Percentiles rank a stretch among this genome's conserved stretches.
Evolutionary conservation across 768 basidiomycete species (phyloP).

Genomic region (Heimioporus sp.): DNA sequence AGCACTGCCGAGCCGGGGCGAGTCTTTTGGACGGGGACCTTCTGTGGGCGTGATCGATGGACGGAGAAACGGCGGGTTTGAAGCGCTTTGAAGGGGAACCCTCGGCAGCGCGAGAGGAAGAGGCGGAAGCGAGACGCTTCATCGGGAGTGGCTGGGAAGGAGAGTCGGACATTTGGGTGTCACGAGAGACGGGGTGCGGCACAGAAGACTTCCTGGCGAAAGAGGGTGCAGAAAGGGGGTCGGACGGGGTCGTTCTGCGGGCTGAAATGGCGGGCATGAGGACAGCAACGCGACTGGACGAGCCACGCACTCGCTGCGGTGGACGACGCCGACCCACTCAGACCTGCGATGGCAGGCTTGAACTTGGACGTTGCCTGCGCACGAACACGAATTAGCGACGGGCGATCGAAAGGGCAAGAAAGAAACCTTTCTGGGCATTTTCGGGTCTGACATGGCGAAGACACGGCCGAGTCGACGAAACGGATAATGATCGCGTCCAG

Average conservation of each 20-base stretch:
- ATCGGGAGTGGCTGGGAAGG: constrained; percentile 14
- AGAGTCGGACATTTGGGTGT: constrained; percentile 13
- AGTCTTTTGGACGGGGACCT: constrained; percentile 7
- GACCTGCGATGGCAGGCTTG: constrained; percentile 38
- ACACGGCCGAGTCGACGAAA: constrained; percentile 1
- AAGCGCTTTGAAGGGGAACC: constrained; percentile 32
- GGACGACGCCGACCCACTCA: not conserved
- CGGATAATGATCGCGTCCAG: constrained; percentile 12
- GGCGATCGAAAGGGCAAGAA: no score
- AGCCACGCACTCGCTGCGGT: constrained; percentile 12
- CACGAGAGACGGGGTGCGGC: constrained; percentile 5
- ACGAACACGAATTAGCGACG: not conserved
- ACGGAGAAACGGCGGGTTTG: constrained; percentile 15
- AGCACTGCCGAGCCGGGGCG: constrained; percentile 7
- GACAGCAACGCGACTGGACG: not conserved
- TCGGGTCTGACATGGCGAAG: constrained; percentile 6
- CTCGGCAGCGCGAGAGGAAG: not conserved
- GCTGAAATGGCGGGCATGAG: constrained; percentile 17
- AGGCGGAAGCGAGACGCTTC: constrained; percentile 33
- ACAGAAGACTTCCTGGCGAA: constrained; percentile 30
- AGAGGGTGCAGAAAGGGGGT: constrained; percentile 45
- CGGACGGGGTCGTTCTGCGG: constrained; percentile 22
- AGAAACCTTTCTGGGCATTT: constrained; percentile 11
- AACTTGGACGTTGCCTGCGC: constrained; percentile 39
- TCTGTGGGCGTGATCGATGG: constrained; percentile 26